Conservation (phyloP, 2,329 filamentous ascomycete species). For the Monosporascus sp. region DNA sequence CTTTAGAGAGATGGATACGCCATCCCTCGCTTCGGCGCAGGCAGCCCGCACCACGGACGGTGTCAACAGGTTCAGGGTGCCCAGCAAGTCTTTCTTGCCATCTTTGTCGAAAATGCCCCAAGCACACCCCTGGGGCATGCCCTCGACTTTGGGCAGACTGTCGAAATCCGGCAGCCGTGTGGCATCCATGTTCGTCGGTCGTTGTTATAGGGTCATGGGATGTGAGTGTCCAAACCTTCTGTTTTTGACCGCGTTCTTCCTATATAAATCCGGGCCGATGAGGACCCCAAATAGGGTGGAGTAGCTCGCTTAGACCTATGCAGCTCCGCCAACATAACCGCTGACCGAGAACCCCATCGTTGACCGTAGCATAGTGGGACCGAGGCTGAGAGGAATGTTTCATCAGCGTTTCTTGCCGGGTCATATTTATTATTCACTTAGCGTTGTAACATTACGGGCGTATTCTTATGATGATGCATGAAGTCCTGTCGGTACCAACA, state of each 20-base stretch:
- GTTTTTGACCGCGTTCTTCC: not conserved
- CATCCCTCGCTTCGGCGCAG: conserved; percentile 38
- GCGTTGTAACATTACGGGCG: no score
- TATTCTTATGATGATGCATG: no score
- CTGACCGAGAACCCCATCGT: no score
- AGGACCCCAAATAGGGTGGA: no score
- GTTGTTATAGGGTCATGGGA: no score
- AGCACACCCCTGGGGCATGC: conserved; percentile 43
- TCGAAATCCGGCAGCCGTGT: conserved; percentile 39
- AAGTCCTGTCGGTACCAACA: no score
- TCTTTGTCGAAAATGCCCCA: conserved; percentile 50
- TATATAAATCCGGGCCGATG: not conserved
- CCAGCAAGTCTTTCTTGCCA: conserved; percentile 44
- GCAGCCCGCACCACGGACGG: conserved; percentile 38
- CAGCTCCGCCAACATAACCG: no score
- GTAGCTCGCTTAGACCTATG: no score
- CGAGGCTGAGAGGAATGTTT: no score
- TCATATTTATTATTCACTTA: no score
- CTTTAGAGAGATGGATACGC: conserved; percentile 50
- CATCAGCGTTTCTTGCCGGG: no score
- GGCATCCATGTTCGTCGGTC: conserved; percentile 12
- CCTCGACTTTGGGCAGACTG: conserved; percentile 34
- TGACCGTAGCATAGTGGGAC: no score
- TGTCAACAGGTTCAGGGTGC: conserved; percentile 50
- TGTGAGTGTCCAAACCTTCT: not conserved